These are phyloP conservation scores for Beauveria brongniartii DNA, from an alignment of 2,329 filamentous ascomycete genomes.

Conservation along the genomic window DNA sequence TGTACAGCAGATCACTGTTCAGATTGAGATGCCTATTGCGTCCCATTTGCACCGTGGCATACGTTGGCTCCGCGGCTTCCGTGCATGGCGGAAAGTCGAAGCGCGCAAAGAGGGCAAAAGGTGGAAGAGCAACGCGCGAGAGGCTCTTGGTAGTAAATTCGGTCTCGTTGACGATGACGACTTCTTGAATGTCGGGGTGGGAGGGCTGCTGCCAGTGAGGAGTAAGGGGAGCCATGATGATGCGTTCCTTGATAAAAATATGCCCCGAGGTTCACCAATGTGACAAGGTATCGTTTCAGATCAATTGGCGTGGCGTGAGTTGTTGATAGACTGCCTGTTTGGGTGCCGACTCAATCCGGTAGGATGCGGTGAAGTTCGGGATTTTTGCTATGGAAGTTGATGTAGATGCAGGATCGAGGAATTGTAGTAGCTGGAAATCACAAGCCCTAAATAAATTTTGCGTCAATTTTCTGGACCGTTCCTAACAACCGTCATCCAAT, in stretches of 20 bases:
- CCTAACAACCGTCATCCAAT: neutral
- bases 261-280: neutral
- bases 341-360: neutral
- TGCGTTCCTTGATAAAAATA: neutral
- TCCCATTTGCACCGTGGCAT: slow-evolving; percentile 56
- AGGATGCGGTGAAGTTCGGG: neutral
- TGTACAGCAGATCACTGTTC: slow-evolving; percentile 59
- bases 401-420: neutral
- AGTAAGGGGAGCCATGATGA: slow-evolving; percentile 45
- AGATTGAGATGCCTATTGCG: slow-evolving; percentile 49
- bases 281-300: neutral
- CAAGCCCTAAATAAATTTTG: neutral
- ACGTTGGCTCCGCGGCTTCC: slow-evolving; percentile 46
- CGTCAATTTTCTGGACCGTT: neutral
- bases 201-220: slow-evolving; percentile 55
- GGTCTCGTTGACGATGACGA: slow-evolving; percentile 40
- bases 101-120: slow-evolving; percentile 59
- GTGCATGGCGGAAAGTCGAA: slow-evolving; percentile 57
- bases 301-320: neutral
- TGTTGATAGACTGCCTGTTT: neutral
- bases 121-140: slow-evolving; percentile 45
- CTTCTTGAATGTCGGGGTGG: slow-evolving; percentile 49
- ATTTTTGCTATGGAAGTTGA: neutral
- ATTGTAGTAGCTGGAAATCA: slow-evolving; percentile 12
- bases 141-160: slow-evolving; percentile 54